phyloP scores from a whole-genome alignment of 768 basidiomycete genomes.

The Rhodosporidiobolus odoratus region DNA sequence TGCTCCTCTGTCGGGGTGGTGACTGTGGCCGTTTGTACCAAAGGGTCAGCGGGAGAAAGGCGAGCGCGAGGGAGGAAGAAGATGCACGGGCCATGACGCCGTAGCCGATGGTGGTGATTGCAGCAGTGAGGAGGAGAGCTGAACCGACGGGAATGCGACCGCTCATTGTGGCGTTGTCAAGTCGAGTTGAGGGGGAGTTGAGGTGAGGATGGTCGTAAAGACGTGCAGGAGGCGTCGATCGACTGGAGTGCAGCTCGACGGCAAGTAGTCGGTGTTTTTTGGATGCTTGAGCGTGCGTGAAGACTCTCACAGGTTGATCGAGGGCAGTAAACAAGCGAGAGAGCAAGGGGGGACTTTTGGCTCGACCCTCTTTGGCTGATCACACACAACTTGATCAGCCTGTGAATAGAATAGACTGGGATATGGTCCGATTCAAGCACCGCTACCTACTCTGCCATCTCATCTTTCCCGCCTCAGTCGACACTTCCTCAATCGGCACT shows the following conservation, averaged over 20 bases:
- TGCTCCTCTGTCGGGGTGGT: constrained; percentile 33
- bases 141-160: constrained; percentile 34
- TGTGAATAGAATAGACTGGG: too few species aligned
- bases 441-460: constrained; percentile 40
- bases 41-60: not conserved
- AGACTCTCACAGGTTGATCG: too few species aligned
- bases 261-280: too few species aligned
- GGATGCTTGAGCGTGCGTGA: too few species aligned
- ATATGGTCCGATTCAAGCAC: constrained; percentile 41
- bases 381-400: too few species aligned
- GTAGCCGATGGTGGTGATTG: constrained; percentile 23
- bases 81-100: constrained; percentile 31
- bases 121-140: constrained; percentile 20
- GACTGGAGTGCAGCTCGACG: too few species aligned
- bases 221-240: too few species aligned
- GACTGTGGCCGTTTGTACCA: not conserved
- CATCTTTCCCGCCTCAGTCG: constrained; percentile 28
- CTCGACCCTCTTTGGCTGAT: not conserved
- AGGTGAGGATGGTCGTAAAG: not conserved
- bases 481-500: not conserved
- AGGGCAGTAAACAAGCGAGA: too few species aligned
- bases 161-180: not conserved
- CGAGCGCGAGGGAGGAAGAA: not conserved
- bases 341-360: too few species aligned
- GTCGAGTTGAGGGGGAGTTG: not conserved